These are phyloP conservation scores for Exophiala aquamarina DNA, from an alignment of 2,329 filamentous ascomycete species.

Conservation along the genomic window DNA sequence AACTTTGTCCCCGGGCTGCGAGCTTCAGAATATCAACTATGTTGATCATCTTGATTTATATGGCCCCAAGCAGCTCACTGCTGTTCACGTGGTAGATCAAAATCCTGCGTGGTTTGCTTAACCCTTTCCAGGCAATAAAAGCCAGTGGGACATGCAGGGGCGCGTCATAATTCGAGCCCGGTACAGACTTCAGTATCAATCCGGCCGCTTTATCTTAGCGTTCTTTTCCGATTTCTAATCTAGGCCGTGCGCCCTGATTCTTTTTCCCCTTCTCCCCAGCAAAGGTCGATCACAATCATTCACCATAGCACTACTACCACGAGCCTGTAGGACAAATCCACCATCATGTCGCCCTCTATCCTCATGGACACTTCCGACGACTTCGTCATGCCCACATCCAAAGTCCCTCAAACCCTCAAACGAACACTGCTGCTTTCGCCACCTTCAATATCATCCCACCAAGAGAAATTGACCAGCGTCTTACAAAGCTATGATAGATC, in stretches of 20 bases:
- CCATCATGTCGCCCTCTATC: constrained; percentile 45
- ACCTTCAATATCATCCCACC: constrained; percentile 83
- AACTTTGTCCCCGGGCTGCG: neutral
- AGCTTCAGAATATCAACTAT: too few relatives aligned
- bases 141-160: too few relatives aligned
- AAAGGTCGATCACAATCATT: neutral
- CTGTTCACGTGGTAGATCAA: too few relatives aligned
- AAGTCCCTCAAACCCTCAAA: constrained; percentile 30
- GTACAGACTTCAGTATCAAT: too few relatives aligned
- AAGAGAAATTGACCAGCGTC: constrained; percentile 70
- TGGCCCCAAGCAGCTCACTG: too few relatives aligned
- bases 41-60: too few relatives aligned
- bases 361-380: constrained; percentile 59
- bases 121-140: too few relatives aligned
- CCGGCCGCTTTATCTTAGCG: neutral
- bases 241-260: constrained; percentile 1
- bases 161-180: constrained; percentile 4
- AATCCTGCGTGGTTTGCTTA: too few relatives aligned
- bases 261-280: constrained; percentile 2
- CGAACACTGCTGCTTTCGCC: constrained; percentile 85
- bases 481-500: constrained; percentile 72
- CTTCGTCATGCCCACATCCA: constrained; percentile 41
- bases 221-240: constrained; percentile 7
- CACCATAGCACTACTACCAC: neutral
- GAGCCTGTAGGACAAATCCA: neutral